Conservation (phyloP, 2,329 filamentous ascomycete genomes). For the Berkeleyomyces basicola region DNA sequence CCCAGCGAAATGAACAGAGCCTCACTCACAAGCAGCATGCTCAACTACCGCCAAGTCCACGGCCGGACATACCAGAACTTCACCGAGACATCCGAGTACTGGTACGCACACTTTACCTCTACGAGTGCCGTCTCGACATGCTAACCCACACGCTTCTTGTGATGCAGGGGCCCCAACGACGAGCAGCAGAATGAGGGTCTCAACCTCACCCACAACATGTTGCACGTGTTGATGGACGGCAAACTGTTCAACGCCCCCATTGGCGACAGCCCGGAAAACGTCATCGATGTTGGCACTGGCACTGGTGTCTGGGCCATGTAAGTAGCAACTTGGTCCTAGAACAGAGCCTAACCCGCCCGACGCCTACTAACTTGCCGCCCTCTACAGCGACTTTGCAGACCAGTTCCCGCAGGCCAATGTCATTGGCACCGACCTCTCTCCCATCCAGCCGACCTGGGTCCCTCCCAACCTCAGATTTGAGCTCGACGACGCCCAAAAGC, state of each 20-base stretch:
- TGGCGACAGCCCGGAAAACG: slow-evolving; percentile 18
- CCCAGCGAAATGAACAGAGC: slow-evolving; percentile 16
- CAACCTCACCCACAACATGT: slow-evolving; percentile 10
- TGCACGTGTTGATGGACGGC: slow-evolving; percentile 13
- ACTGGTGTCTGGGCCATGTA: slow-evolving; percentile 23
- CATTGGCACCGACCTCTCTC: slow-evolving; percentile 39
- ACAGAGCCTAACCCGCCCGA: background rate
- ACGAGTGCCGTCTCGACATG: background rate
- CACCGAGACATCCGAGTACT: slow-evolving; percentile 18
- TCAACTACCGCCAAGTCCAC: slow-evolving; percentile 19
- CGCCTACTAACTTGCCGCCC: background rate
- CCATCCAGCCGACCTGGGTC: slow-evolving; percentile 36
- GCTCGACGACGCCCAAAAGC: slow-evolving; percentile 41
- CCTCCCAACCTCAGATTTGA: slow-evolving; percentile 46
- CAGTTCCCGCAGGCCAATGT: slow-evolving; percentile 28
- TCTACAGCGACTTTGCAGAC: slow-evolving; percentile 31
- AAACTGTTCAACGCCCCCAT: slow-evolving; percentile 14
- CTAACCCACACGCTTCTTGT: background rate
- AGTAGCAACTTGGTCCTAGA: slow-evolving; percentile 8
- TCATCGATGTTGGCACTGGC: slow-evolving; percentile 21
- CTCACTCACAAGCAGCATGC: slow-evolving; percentile 19
- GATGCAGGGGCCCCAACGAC: slow-evolving; percentile 17
- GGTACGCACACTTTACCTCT: slow-evolving; percentile 12
- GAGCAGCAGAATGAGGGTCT: slow-evolving; percentile 17
- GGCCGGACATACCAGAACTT: slow-evolving; percentile 21